Evolutionary conservation across 1,139 yeast genomes (phyloP).

Genomic region (Pichia kudriavzevii): DNA sequence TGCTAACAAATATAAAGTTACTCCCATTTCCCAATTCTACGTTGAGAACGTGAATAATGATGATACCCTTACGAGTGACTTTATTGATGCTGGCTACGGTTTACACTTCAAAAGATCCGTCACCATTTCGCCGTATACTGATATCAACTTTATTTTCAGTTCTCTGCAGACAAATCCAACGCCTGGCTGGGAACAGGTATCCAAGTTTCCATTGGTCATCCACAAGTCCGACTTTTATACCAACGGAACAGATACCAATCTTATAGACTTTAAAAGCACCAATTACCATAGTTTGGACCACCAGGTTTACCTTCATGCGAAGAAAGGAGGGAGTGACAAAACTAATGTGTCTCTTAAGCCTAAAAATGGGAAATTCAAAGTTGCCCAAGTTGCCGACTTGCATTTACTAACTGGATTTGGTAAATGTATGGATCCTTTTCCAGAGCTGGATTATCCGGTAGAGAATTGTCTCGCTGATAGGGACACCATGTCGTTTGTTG

Average conservation of each 20-base stretch:
- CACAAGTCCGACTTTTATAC: conserved; percentile 2
- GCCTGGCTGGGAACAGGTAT: conserved; percentile 45
- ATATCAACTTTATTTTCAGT: conserved; percentile 50
- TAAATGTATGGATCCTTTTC: conserved; percentile 62
- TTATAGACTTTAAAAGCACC: conserved; percentile 1
- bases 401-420: conserved; percentile 80
- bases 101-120: conserved; percentile 48
- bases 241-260: not conserved
- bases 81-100: conserved; percentile 31
- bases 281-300: conserved; percentile 18
- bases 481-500: conserved; percentile 56
- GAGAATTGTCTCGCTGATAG: conserved; percentile 66
- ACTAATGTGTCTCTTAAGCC: no score
- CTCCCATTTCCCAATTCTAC: conserved; percentile 5
- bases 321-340: no score
- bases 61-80: no score
- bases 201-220: conserved; percentile 5
- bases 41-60: conserved; percentile 3
- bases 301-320: conserved; percentile 18
- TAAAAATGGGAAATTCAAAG: conserved; percentile 52
- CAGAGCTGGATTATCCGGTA: conserved; percentile 28
- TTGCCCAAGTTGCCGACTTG: conserved; percentile 79
- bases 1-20: conserved; percentile 2
- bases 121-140: not conserved
- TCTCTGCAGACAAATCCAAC: conserved; percentile 71